Percentiles rank a stretch among this genome's conserved stretches.
phyloP scores from a whole-genome alignment of 371 early-diverging fungal genomes.

The Chytridium lagenaria region DNA sequence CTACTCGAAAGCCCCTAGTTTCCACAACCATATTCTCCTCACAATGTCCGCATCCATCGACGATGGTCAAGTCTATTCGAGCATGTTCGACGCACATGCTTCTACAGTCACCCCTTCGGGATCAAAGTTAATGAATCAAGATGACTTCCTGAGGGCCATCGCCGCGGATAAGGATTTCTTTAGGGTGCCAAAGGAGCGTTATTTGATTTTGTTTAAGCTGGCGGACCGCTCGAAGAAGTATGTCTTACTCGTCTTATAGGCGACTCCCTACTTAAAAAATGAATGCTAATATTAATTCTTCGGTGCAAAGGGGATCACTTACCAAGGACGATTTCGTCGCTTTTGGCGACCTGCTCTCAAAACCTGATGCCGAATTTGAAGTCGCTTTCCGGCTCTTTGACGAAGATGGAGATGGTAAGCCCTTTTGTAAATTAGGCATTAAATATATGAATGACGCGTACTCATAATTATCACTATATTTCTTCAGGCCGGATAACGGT shows the following conservation, averaged over 20 bases:
- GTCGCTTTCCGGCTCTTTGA: conserved; percentile 71
- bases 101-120: background rate
- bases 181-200: background rate
- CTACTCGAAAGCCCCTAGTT: background rate
- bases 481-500: conserved; percentile 47
- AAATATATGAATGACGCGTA: too few relatives aligned
- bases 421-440: too few relatives aligned
- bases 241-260: background rate
- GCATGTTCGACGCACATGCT: background rate
- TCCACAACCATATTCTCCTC: conserved; percentile 2
- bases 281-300: background rate
- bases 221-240: conserved; percentile 12
- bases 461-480: too few relatives aligned
- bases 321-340: conserved; percentile 70
- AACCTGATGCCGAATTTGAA: conserved; percentile 83
- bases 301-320: background rate
- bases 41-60: background rate
- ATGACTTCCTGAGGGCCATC: conserved; percentile 8
- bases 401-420: conserved; percentile 11
- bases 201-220: background rate
- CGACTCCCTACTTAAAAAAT: background rate
- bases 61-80: background rate
- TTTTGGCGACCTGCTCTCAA: conserved; percentile 74
- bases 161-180: conserved; percentile 11
- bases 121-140: background rate